A percentile compares a stretch with the other conserved stretches of the same genome.
These are phyloP conservation scores for Aspergillus glaucus DNA, from an alignment of 2,329 filamentous ascomycete genomes.

Conservation along the genomic window DNA sequence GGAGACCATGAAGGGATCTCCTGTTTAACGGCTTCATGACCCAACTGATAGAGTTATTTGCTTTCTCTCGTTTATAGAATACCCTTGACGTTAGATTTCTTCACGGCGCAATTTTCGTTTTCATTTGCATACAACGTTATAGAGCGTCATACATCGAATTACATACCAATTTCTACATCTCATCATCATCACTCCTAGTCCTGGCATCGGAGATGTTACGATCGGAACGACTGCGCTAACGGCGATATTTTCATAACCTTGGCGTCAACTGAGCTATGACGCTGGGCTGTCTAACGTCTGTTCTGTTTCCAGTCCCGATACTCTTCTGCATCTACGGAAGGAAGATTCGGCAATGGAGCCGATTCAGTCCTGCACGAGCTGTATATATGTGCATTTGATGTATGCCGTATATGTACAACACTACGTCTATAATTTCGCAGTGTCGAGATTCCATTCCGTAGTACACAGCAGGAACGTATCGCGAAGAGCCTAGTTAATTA, in stretches of 20 bases:
- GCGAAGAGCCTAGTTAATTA: conserved; percentile 32
- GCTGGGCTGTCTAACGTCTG: conserved; percentile 20
- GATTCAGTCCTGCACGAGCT: conserved; percentile 19
- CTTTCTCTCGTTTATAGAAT: neutral
- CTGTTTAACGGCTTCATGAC: neutral
- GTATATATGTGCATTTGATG: neutral
- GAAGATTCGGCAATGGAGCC: conserved; percentile 35
- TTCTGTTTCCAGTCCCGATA: conserved; percentile 36
- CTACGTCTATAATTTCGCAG: neutral
- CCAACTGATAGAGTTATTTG: neutral
- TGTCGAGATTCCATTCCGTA: conserved; percentile 42
- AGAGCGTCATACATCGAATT: too few relatives aligned
- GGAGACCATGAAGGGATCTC: conserved; percentile 8
- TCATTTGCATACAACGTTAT: too few relatives aligned
- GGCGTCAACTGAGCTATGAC: conserved; percentile 25
- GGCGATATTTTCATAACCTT: conserved; percentile 20
- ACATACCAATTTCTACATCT: too few relatives aligned
- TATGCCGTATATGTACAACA: neutral
- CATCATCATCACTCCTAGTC: too few relatives aligned
- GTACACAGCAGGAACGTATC: conserved; percentile 52
- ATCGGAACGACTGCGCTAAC: neutral
- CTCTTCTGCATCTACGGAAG: conserved; percentile 40
- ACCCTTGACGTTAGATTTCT: too few relatives aligned
- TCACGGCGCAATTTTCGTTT: too few relatives aligned
- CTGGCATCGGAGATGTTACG: too few relatives aligned